Evolutionary conservation across 148 eudicot genomes (phyloP), one percentile per base, ranked within the genome.

Genomic region (Arbutus unedo): DNA sequence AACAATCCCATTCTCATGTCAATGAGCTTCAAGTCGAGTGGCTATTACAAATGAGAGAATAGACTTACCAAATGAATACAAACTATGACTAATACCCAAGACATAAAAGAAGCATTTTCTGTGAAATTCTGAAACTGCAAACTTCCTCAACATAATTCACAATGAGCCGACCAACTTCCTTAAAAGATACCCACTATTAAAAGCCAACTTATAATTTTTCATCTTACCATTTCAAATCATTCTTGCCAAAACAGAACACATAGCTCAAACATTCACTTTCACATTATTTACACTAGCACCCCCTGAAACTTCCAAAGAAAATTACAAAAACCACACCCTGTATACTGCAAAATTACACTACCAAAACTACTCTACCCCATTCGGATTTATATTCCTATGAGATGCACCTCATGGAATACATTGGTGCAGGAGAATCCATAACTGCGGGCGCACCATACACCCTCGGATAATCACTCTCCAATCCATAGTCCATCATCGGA

Each of bases 391-490:
- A 13, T 23, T 43, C 15, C 84, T 82, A 92, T 1, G 95, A 91
- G 73, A 88, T 91, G 68, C 92, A 90, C 64, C 96, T 86, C 90
- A 87, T 91, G 41, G 93, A 91, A 74, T 90, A 92, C 62, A 73
- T 82, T 0, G 89, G 77, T 6, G 74, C 89, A 0, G 92, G 82
- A 21, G 90, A 89, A 67, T 91, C 92, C 10, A 31, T 31, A 31
- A 81, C 70, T 4, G 88, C 71, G 0, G 91, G 89, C 9, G 84
- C 89, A 60, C 81, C 88, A 81, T 87, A 88, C 9, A 89, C 91
- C 85, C 97, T 87, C 5, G 92, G 90, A 59, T 91, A 90, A 85
- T 93, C 97, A 49, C 94, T 92, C 90, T 93, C 94, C 73, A 91
- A 38, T 2, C 94, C 93, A 9, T 86, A 90, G 44, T 91, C 94